A percentile compares a stretch with the other conserved stretches of the same genome.
These are phyloP conservation scores for Apiospora aurea DNA, from an alignment of 2,329 filamentous ascomycete species.

Conservation along the genomic window DNA sequence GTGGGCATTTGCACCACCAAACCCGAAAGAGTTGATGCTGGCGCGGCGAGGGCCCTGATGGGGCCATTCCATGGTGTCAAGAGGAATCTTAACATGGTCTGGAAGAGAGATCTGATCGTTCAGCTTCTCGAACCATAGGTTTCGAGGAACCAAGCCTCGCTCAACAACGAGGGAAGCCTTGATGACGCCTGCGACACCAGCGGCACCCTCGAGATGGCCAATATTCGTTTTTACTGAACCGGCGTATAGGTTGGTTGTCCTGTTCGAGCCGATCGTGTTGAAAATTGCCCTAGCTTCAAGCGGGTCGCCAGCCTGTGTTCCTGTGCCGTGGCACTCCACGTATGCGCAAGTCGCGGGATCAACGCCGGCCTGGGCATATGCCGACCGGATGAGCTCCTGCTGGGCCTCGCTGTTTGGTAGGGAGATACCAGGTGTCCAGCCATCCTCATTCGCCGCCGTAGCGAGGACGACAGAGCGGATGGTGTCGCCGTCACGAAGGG, in stretches of 20 bases:
- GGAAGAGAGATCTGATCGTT: constrained; percentile 28
- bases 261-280: constrained; percentile 27
- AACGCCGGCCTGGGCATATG: constrained; percentile 32
- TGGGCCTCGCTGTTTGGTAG: constrained; percentile 40
- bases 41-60: constrained; percentile 20
- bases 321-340: constrained; percentile 41
- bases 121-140: constrained; percentile 25
- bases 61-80: constrained; percentile 25
- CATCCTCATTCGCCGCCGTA: constrained; percentile 49
- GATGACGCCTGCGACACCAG: constrained; percentile 33
- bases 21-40: constrained; percentile 32
- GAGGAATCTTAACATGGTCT: constrained; percentile 24
- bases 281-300: constrained; percentile 29
- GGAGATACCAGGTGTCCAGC: constrained; percentile 46
- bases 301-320: constrained; percentile 30
- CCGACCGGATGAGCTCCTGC: constrained; percentile 31
- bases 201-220: constrained; percentile 33
- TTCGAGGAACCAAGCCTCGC: constrained; percentile 28
- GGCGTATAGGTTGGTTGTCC: constrained; percentile 27
- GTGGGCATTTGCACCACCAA: constrained; percentile 32
- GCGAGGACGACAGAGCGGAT: constrained; percentile 40
- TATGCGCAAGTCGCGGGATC: constrained; percentile 30
- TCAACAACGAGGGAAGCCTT: constrained; percentile 33
- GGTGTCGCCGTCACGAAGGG: constrained; percentile 43
- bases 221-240: constrained; percentile 35